These are phyloP conservation scores for Vitis vinifera DNA, from an alignment of 164 flowering plant species.

Conservation along the genomic window DNA sequence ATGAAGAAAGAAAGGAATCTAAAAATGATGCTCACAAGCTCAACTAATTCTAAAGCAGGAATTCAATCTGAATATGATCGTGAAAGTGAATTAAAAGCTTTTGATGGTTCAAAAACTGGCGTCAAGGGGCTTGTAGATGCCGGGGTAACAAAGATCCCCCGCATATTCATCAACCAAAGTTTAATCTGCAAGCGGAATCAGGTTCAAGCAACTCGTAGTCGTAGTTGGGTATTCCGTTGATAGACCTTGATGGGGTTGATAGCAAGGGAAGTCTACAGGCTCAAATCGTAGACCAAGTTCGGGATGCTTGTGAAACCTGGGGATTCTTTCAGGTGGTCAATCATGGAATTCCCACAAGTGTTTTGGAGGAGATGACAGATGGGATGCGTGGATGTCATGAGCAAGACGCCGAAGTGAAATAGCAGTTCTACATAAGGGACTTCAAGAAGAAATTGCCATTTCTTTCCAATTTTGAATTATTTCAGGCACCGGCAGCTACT, in stretches of 20 bases:
- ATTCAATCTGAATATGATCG: too few species aligned
- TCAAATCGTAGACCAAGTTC: constrained; percentile 23
- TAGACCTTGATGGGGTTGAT: constrained; percentile 24
- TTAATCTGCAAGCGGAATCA: too few species aligned
- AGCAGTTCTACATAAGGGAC: constrained; percentile 30
- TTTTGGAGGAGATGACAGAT: constrained; percentile 30
- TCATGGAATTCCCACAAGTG: constrained; percentile 33
- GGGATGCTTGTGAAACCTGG: constrained; percentile 29
- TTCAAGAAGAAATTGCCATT: constrained; percentile 9
- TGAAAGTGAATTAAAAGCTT: too few species aligned
- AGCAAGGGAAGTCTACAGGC: constrained; percentile 3
- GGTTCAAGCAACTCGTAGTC: neutral
- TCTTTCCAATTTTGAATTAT: constrained; percentile 30
- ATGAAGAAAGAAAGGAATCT: too few species aligned
- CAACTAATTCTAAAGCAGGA: too few species aligned
- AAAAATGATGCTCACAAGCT: too few species aligned
- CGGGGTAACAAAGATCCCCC: constrained; percentile 8
- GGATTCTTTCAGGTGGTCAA: constrained; percentile 53
- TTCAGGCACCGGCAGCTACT: constrained; percentile 11
- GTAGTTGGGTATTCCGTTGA: constrained; percentile 22
- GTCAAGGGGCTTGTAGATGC: constrained; percentile 53
- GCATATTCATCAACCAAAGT: too few species aligned
- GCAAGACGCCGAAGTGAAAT: constrained; percentile 33
- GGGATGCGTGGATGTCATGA: constrained; percentile 32
- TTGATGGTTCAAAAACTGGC: constrained; percentile 23